These are phyloP conservation scores for Arxiozyma heterogenica DNA, from an alignment of 1,139 yeast species.

Conservation along the genomic window DNA sequence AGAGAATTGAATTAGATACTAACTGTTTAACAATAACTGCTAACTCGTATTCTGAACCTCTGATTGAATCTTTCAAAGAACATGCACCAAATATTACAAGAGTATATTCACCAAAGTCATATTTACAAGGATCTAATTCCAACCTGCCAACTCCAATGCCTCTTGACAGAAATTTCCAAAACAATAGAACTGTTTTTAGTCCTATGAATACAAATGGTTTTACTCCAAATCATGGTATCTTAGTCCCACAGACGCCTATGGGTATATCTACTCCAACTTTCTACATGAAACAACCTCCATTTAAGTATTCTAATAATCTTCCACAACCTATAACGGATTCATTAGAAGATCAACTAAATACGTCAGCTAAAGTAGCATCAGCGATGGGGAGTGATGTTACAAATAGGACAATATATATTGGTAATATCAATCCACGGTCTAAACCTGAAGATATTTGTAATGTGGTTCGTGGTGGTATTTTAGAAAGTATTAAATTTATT, in stretches of 20 bases:
- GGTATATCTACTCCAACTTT: slow-evolving; percentile 3
- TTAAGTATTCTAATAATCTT: slow-evolving; percentile 1
- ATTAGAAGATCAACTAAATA: slow-evolving; percentile 53
- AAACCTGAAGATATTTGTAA: slow-evolving; percentile 78
- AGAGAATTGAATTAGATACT: slow-evolving; percentile 9
- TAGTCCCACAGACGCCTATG: slow-evolving; percentile 5
- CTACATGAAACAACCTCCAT: slow-evolving; percentile 11
- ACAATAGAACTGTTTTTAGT: not conserved
- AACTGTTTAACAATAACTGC: slow-evolving; percentile 9
- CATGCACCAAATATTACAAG: slow-evolving; percentile 14
- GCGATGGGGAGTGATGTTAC: slow-evolving; percentile 72
- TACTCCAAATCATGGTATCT: not conserved
- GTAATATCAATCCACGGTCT: slow-evolving; percentile 66
- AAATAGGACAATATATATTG: slow-evolving; percentile 69
- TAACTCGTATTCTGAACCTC: slow-evolving; percentile 14
- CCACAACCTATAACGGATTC: slow-evolving; percentile 33
- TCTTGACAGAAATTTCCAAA: slow-evolving; percentile 1
- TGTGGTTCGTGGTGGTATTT: slow-evolving; percentile 72
- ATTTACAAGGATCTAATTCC: slow-evolving; percentile 10
- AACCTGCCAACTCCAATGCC: slow-evolving; percentile 8
- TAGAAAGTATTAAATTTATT: slow-evolving; percentile 62
- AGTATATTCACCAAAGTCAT: slow-evolving; percentile 11
- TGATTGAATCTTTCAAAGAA: slow-evolving; percentile 10
- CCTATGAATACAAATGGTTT: slow-evolving; percentile 1
- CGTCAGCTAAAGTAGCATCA: slow-evolving; percentile 67